Evolutionary conservation across 2,329 filamentous ascomycete genomes (phyloP).

Genomic region (Beauveria sp.): DNA sequence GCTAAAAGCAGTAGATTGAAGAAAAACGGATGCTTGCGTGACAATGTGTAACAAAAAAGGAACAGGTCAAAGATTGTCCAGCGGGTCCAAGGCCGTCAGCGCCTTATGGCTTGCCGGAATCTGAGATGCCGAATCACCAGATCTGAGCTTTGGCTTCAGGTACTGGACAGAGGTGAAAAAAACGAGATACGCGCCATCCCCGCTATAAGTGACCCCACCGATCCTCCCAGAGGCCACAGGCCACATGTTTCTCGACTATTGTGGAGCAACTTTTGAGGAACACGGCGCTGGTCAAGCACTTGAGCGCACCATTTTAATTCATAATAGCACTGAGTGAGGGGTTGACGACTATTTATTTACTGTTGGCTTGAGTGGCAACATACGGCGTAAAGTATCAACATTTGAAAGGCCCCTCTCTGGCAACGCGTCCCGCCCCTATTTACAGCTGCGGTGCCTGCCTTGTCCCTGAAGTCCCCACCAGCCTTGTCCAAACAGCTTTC

Average conservation of each 20-base stretch:
- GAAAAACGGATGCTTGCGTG: no score
- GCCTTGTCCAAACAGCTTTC: not conserved
- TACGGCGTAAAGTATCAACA: no score
- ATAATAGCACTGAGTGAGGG: not conserved
- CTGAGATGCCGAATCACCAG: not conserved
- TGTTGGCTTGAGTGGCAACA: not conserved
- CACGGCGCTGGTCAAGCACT: not conserved
- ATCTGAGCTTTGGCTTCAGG: not conserved
- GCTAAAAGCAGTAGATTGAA: no score
- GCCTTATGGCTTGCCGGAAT: not conserved
- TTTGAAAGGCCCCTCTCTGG: not conserved
- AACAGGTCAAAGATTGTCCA: no score
- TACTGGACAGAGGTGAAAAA: not conserved
- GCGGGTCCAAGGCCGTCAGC: no score
- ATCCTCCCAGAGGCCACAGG: not conserved
- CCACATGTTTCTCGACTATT: not conserved
- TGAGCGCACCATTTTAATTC: not conserved
- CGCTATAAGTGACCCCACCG: not conserved
- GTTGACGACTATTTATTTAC: no score
- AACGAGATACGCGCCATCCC: not conserved
- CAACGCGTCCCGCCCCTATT: not conserved
- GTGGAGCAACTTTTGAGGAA: not conserved
- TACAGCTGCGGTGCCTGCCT: not conserved
- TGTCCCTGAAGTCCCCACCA: not conserved
- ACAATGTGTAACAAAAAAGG: no score